Conservation (phyloP, 202 grass and related monocot species). For the Panicum virgatum region DNA sequence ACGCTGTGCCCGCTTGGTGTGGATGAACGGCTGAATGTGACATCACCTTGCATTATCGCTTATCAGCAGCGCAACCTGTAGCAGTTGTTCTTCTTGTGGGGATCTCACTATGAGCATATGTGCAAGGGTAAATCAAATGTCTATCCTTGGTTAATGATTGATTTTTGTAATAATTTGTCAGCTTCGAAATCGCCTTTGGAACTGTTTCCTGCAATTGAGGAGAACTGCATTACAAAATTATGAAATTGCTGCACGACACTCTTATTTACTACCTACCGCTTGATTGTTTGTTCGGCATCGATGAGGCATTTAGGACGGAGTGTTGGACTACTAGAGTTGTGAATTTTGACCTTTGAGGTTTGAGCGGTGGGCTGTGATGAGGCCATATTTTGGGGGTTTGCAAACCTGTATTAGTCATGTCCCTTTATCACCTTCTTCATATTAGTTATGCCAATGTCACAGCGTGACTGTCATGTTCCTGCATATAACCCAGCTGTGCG, state of each 20-base stretch:
- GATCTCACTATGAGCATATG: neutral
- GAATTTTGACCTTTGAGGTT: neutral
- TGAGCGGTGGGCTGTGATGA: neutral
- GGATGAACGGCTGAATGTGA: neutral
- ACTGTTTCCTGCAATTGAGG: neutral
- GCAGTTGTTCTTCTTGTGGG: neutral
- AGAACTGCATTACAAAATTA: neutral
- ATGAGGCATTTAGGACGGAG: neutral
- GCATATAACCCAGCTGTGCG: neutral
- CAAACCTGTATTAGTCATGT: neutral
- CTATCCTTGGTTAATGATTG: neutral
- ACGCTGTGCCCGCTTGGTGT: neutral
- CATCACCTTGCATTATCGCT: neutral
- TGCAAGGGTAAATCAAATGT: neutral
- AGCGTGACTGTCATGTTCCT: neutral
- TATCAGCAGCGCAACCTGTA: neutral
- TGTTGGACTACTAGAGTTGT: neutral
- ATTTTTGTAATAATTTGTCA: neutral
- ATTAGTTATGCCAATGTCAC: neutral
- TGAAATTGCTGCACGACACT: neutral
- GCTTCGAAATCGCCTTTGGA: neutral
- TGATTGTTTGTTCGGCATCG: neutral
- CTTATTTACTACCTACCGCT: neutral
- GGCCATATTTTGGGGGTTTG: neutral
- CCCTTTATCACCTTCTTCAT: neutral